Conservation (phyloP, 129 eudicot genomes). For the Pittosporum tobira region DNA sequence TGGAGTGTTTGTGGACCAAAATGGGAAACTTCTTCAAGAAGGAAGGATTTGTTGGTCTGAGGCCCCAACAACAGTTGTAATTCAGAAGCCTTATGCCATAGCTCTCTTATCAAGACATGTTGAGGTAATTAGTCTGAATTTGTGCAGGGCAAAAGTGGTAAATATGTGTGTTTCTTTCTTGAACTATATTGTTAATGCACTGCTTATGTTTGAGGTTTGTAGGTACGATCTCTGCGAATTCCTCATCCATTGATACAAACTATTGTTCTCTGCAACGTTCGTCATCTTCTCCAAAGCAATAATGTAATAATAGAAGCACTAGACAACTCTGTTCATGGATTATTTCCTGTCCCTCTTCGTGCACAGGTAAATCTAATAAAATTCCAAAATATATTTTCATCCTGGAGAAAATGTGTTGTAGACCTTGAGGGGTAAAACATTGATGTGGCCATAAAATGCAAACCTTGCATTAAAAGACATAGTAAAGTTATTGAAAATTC, state of each 20-base stretch:
- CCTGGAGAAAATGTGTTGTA: too few species aligned
- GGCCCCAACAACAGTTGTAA: slow-evolving; percentile 58
- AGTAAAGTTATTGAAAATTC: too few species aligned
- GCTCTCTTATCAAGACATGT: slow-evolving; percentile 83
- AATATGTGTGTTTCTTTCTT: not conserved
- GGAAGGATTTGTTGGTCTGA: slow-evolving; percentile 98
- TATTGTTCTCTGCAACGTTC: slow-evolving; percentile 67
- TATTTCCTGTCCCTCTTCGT: slow-evolving; percentile 87
- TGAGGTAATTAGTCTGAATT: slow-evolving; percentile 69
- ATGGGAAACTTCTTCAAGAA: slow-evolving; percentile 84
- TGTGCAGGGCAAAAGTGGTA: slow-evolving; percentile 1
- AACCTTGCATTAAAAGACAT: too few species aligned
- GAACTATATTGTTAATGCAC: slow-evolving; percentile 4
- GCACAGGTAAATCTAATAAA: slow-evolving; percentile 71
- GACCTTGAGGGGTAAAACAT: too few species aligned
- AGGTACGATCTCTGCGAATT: slow-evolving; percentile 81
- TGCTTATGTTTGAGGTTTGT: slow-evolving; percentile 23
- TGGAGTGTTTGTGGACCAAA: slow-evolving; percentile 85
- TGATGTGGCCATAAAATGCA: too few species aligned
- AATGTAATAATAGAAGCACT: slow-evolving; percentile 48
- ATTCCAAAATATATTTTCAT: too few species aligned
- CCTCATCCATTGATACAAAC: slow-evolving; percentile 91
- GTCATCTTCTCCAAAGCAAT: slow-evolving; percentile 49
- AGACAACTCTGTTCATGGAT: slow-evolving; percentile 69
- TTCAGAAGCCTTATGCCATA: slow-evolving; percentile 76